Conservation (phyloP, 495 filamentous ascomycete genomes). For the Daldinia childiae region DNA sequence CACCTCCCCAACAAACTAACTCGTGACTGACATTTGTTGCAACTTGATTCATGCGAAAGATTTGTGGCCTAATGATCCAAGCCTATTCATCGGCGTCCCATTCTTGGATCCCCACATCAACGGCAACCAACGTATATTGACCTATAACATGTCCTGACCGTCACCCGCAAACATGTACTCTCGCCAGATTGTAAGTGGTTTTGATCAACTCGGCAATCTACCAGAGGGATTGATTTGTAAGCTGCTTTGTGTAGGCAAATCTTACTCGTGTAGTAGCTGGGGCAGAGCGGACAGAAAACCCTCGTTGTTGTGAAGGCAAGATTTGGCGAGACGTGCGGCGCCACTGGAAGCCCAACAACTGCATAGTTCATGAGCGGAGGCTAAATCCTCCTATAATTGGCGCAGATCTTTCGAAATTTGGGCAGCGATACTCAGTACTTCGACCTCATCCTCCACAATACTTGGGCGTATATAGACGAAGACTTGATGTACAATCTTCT, state of each 20-base stretch:
- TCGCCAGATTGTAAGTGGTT: slow-evolving; percentile 49
- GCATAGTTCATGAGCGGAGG: slow-evolving; percentile 57
- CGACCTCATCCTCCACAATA: slow-evolving; percentile 52
- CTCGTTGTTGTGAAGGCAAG: slow-evolving; percentile 51
- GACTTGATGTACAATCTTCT: slow-evolving; percentile 49
- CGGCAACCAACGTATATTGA: slow-evolving; percentile 56
- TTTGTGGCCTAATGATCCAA: slow-evolving; percentile 51
- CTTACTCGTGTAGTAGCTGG: slow-evolving; percentile 55
- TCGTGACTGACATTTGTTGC: slow-evolving; percentile 54
- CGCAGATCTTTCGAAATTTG: slow-evolving; percentile 51
- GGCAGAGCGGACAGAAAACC: slow-evolving; percentile 52
- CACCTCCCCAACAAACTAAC: slow-evolving; percentile 45
- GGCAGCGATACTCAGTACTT: slow-evolving; percentile 50
- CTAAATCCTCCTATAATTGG: slow-evolving; percentile 48
- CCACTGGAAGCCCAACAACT: slow-evolving; percentile 50
- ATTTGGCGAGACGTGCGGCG: slow-evolving; percentile 50
- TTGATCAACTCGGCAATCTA: slow-evolving; percentile 48
- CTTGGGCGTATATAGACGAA: slow-evolving; percentile 51
- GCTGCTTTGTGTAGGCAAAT: slow-evolving; percentile 57
- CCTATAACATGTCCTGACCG: slow-evolving; percentile 48
- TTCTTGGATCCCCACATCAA: slow-evolving; percentile 56
- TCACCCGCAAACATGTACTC: slow-evolving; percentile 42
- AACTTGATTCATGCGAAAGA: slow-evolving; percentile 52
- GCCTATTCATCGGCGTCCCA: slow-evolving; percentile 45
- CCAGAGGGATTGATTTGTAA: slow-evolving; percentile 53